A percentile compares a stretch with the other conserved stretches of the same genome.
Conservation (phyloP, 352 stramenopile species). For the Bremia lactucae region DNA sequence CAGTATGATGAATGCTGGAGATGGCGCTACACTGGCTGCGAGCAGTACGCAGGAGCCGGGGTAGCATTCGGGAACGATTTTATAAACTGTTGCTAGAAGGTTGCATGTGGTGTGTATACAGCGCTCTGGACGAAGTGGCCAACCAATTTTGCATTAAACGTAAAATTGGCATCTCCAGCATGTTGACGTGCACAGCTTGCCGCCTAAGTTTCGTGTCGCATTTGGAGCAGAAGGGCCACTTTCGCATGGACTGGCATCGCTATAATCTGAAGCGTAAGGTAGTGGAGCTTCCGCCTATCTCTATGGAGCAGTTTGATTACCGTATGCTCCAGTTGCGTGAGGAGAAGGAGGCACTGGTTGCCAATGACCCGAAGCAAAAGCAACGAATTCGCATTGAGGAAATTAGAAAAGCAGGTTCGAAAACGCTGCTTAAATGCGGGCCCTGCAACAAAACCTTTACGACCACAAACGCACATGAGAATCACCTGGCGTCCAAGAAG, state of each 20-base stretch:
- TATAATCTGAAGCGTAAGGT: conserved; percentile 96
- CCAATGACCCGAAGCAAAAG: conserved; percentile 65
- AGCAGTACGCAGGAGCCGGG: conserved; percentile 9
- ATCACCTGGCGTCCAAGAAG: conserved; percentile 82
- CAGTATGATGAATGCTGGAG: conserved; percentile 3
- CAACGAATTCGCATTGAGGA: conserved; percentile 54
- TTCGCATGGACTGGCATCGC: conserved; percentile 95
- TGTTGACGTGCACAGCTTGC: conserved; percentile 80
- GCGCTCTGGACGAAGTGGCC: background rate
- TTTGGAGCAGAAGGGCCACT: conserved; percentile 80
- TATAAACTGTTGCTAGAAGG: conserved; percentile 12
- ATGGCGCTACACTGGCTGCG: conserved; percentile 3
- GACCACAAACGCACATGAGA: conserved; percentile 69
- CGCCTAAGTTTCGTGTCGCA: conserved; percentile 51
- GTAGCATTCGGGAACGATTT: conserved; percentile 17
- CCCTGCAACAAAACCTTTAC: conserved; percentile 82
- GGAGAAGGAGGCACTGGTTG: conserved; percentile 41
- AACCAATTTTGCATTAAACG: conserved; percentile 3
- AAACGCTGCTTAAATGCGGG: conserved; percentile 74
- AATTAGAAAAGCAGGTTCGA: conserved; percentile 55
- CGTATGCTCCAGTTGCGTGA: conserved; percentile 66
- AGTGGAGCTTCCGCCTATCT: conserved; percentile 87
- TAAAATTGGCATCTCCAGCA: conserved; percentile 15
- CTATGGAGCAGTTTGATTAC: conserved; percentile 75
- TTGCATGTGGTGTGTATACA: conserved; percentile 4